Conservation (phyloP, 495 filamentous ascomycete species). For the Xylaria intraflava region DNA sequence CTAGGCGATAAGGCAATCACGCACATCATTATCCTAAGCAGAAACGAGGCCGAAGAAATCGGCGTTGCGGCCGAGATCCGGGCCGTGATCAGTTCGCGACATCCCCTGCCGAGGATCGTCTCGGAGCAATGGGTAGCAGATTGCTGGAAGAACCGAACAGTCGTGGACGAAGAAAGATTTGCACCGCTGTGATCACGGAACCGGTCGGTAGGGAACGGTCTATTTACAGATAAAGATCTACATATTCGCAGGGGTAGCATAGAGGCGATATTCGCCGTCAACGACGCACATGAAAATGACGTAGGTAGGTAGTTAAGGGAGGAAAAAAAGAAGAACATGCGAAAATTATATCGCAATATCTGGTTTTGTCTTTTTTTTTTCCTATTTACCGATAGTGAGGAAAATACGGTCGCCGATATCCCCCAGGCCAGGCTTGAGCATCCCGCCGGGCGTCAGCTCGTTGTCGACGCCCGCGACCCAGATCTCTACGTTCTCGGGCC, state of each 20-base stretch:
- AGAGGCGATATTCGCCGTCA: background rate
- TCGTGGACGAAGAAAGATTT: slow-evolving; percentile 73
- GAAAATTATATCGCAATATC: background rate
- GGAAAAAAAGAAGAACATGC: too few relatives aligned
- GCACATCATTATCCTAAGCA: slow-evolving; percentile 54
- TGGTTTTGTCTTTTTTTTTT: background rate
- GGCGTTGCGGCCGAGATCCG: slow-evolving; percentile 39
- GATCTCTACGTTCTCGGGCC: slow-evolving; percentile 68
- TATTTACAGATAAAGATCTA: background rate
- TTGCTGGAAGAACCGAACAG: slow-evolving; percentile 70
- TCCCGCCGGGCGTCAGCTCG: slow-evolving; percentile 64
- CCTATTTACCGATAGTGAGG: slow-evolving; percentile 84
- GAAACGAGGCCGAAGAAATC: slow-evolving; percentile 24
- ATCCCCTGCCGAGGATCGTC: slow-evolving; percentile 64
- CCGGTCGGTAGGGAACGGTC: background rate
- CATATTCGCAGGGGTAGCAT: background rate
- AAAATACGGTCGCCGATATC: slow-evolving; percentile 92
- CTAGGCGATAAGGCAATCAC: slow-evolving; percentile 49
- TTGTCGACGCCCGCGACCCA: slow-evolving; percentile 78
- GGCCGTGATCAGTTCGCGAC: slow-evolving; percentile 33
- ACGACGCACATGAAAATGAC: background rate
- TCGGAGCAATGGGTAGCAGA: slow-evolving; percentile 66
- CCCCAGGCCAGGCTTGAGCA: slow-evolving; percentile 86
- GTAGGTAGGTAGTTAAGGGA: too few relatives aligned
- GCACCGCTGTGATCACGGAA: slow-evolving; percentile 22